Percentiles rank a stretch among this genome's conserved stretches.
Conservation (phyloP, 305 asterid genomes). For the Petunia hybrid region DNA sequence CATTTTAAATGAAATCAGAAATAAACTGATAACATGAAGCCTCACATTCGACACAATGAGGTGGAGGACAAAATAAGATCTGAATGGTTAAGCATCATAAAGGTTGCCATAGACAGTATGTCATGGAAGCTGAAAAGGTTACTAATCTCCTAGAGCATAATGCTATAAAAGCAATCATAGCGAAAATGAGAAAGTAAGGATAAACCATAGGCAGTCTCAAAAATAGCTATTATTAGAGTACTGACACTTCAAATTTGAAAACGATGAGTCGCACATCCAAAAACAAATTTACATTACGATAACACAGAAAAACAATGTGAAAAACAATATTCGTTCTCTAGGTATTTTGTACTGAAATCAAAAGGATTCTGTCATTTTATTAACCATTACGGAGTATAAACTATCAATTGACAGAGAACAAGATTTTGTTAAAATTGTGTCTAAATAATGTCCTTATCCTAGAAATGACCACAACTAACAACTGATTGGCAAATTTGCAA, state of each 20-base stretch:
- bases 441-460: background rate
- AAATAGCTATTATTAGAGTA: background rate
- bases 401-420: background rate
- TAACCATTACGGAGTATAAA: background rate
- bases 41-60: background rate
- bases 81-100: background rate
- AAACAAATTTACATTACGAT: background rate
- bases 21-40: background rate
- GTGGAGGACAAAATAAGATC: background rate
- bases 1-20: background rate
- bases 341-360: background rate
- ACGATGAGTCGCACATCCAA: background rate
- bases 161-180: background rate
- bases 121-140: background rate
- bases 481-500: background rate
- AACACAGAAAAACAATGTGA: background rate
- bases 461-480: background rate
- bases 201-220: background rate
- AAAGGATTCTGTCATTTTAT: background rate
- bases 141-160: slow-evolving; percentile 8
- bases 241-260: background rate
- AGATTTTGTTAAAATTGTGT: background rate
- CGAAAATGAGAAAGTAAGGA: background rate
- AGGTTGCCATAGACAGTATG: slow-evolving; percentile 14
- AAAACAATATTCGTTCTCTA: background rate